These are phyloP conservation scores for Diplotaxis tenuifolia DNA, from an alignment of 345 rosid species.

Conservation along the genomic window DNA sequence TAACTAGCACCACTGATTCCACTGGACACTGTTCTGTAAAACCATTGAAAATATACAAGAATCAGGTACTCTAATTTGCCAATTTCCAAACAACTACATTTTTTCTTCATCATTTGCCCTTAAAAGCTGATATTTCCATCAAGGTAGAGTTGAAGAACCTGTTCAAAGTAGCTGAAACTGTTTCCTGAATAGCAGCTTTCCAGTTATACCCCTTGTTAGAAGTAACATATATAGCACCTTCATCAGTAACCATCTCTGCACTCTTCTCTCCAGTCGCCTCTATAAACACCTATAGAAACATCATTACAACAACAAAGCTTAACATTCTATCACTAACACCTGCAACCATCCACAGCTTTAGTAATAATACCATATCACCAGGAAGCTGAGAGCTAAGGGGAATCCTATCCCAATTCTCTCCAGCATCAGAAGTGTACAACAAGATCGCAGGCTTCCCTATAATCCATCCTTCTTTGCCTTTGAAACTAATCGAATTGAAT, in stretches of 20 bases:
- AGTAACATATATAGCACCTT: slow-evolving; percentile 93
- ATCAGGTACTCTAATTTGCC: slow-evolving; percentile 18
- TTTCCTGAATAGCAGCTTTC: slow-evolving; percentile 95
- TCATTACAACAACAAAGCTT: background rate
- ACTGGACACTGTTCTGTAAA: slow-evolving; percentile 95
- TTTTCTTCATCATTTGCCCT: background rate
- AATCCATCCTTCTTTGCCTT: slow-evolving; percentile 95
- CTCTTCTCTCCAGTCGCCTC: slow-evolving; percentile 91
- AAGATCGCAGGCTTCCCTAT: slow-evolving; percentile 90
- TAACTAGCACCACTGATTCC: slow-evolving; percentile 99
- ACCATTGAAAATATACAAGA: slow-evolving; percentile 38
- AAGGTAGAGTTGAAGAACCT: slow-evolving; percentile 45
- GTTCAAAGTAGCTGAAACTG: slow-evolving; percentile 91
- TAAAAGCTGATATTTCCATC: background rate
- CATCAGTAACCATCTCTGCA: slow-evolving; percentile 94
- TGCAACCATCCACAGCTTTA: background rate
- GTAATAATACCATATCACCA: slow-evolving; percentile 67
- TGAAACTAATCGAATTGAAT: slow-evolving; percentile 82
- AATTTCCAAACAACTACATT: background rate
- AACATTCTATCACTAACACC: slow-evolving; percentile 1
- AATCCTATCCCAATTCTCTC: slow-evolving; percentile 81
- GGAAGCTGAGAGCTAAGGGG: slow-evolving; percentile 92
- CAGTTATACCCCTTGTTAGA: slow-evolving; percentile 88
- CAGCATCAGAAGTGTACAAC: slow-evolving; percentile 74
- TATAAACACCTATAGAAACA: slow-evolving; percentile 73